These are phyloP conservation scores for Auxenochlorella pyrenoidosa DNA, from an alignment of 139 green algal genomes.

Conservation along the genomic window DNA sequence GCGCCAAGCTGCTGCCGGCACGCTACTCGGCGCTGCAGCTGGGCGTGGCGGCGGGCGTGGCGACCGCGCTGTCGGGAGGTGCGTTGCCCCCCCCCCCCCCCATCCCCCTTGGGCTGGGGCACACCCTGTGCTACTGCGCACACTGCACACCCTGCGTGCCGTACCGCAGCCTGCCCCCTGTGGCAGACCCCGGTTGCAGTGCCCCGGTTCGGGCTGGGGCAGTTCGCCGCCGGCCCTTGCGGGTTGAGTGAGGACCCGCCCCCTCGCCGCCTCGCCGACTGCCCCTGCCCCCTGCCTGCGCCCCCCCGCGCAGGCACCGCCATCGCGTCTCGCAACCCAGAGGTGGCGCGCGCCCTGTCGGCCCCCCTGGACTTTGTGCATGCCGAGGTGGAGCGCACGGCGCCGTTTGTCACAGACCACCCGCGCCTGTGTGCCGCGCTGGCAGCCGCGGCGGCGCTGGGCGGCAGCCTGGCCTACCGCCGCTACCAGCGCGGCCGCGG, in stretches of 20 bases:
- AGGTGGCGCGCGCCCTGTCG: constrained; percentile 43
- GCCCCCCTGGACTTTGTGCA: constrained; percentile 30
- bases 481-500: constrained; percentile 33
- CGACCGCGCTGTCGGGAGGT: constrained; percentile 37
- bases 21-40: constrained; percentile 50
- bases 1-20: constrained; percentile 65
- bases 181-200: no score
- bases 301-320: neutral
- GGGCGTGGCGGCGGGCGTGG: constrained; percentile 15
- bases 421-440: constrained; percentile 40
- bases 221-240: no score
- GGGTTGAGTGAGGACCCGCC: neutral
- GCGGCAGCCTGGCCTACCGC: constrained; percentile 18
- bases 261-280: no score
- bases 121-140: no score
- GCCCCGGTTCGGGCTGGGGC: no score
- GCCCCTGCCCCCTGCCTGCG: no score
- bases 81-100: no score
- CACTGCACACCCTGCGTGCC: no score
- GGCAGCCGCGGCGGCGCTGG: constrained; percentile 35
- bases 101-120: no score
- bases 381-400: constrained; percentile 39
- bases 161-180: no score
- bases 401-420: constrained; percentile 52
- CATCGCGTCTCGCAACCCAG: constrained; percentile 48